A percentile compares a stretch with the other conserved stretches of the same genome.
These are phyloP conservation scores for Penicillium silybi DNA, from an alignment of 495 filamentous ascomycete genomes.

Conservation along the genomic window DNA sequence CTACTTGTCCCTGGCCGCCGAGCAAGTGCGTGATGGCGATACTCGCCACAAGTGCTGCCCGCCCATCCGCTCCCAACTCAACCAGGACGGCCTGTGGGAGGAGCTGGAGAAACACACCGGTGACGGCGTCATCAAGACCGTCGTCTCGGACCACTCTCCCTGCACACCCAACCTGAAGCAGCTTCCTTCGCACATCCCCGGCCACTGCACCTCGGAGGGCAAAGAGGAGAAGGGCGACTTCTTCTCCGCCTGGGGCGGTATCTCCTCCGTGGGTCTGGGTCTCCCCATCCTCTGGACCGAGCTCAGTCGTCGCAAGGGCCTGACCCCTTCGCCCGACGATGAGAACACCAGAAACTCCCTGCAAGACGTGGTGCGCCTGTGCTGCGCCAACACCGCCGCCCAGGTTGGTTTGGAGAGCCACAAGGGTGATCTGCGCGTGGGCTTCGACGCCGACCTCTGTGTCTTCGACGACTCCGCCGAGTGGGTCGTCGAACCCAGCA, in stretches of 20 bases:
- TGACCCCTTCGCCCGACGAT: slow-evolving; percentile 37
- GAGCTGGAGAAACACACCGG: slow-evolving; percentile 61
- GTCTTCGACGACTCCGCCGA: slow-evolving; percentile 83
- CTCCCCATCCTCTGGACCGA: slow-evolving; percentile 89
- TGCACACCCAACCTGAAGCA: slow-evolving; percentile 94
- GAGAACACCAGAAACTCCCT: slow-evolving; percentile 46
- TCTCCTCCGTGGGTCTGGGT: slow-evolving; percentile 89
- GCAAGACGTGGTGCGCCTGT: slow-evolving; percentile 77
- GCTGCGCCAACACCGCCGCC: slow-evolving; percentile 79
- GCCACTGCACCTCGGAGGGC: slow-evolving; percentile 27
- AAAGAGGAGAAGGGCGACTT: slow-evolving; percentile 63
- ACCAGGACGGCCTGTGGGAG: slow-evolving; percentile 86
- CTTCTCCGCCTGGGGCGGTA: slow-evolving; percentile 93
- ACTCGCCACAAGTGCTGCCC: slow-evolving; percentile 98
- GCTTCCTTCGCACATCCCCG: slow-evolving; percentile 62
- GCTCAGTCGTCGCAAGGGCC: slow-evolving; percentile 52
- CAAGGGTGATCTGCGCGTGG: slow-evolving; percentile 80
- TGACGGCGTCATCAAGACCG: slow-evolving; percentile 81
- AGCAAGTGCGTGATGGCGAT: slow-evolving; percentile 82
- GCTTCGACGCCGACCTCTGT: slow-evolving; percentile 87
- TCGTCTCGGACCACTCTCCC: slow-evolving; percentile 96
- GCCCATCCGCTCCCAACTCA: slow-evolving; percentile 77
- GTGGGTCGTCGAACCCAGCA: slow-evolving; percentile 63
- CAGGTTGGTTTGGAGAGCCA: slow-evolving; percentile 81
- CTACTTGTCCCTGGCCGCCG: slow-evolving; percentile 87